Evolutionary conservation across 1,139 yeast species (phyloP).

Genomic region (Kodamaea ohmeri): DNA sequence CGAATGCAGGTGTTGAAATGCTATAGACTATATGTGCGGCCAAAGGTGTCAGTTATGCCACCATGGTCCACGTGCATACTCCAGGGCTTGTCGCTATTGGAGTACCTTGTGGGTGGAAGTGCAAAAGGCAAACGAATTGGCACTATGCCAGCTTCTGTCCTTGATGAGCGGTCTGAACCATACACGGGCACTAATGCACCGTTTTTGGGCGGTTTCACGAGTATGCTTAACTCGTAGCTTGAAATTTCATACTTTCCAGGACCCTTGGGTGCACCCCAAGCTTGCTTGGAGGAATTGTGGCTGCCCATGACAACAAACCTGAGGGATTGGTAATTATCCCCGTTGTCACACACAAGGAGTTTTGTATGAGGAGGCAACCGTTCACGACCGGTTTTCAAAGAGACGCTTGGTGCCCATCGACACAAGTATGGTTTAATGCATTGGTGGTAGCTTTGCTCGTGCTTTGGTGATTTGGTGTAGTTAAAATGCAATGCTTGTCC

Average conservation of each 20-base stretch:
- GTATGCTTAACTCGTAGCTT: constrained; percentile 59
- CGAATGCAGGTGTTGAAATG: no score
- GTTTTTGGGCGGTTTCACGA: constrained; percentile 17
- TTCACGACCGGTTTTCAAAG: constrained; percentile 30
- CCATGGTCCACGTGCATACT: constrained; percentile 27
- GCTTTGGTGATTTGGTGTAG: constrained; percentile 22
- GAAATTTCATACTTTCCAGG: constrained; percentile 24
- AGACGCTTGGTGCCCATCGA: constrained; percentile 25
- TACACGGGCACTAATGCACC: constrained; percentile 36
- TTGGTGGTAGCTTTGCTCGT: constrained; percentile 27
- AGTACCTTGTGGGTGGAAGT: constrained; percentile 47
- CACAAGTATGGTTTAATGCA: constrained; percentile 35
- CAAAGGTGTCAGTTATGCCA: constrained; percentile 21
- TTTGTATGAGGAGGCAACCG: constrained; percentile 41
- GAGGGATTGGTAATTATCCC: constrained; percentile 47
- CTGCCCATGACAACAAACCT: constrained; percentile 68
- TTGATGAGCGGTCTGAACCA: constrained; percentile 13
- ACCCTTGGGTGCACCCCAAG: constrained; percentile 53
- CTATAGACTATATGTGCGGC: constrained; percentile 17
- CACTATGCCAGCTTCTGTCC: neutral
- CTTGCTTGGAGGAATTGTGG: constrained; percentile 63
- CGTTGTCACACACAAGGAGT: constrained; percentile 41
- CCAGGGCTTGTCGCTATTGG: constrained; percentile 49
- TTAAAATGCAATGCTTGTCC: constrained; percentile 60
- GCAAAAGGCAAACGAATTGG: constrained; percentile 54